phyloP scores from a whole-genome alignment of 208 protist species.

The Leishmania aethiopica region DNA sequence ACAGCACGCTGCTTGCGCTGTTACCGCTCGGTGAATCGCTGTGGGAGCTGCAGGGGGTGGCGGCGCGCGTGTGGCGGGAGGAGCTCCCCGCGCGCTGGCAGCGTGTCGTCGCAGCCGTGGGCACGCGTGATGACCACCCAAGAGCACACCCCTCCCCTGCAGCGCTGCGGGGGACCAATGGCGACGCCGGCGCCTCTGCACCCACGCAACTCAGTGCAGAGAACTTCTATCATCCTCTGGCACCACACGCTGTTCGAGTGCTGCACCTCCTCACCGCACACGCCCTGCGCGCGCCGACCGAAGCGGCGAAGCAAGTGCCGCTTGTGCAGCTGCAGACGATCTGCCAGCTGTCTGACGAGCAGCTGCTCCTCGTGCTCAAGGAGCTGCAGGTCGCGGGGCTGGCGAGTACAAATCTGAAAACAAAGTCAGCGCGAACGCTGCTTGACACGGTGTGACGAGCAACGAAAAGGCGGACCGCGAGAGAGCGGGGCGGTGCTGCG shows the following conservation, averaged over 20 bases:
- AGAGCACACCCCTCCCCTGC: background rate
- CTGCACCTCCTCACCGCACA: constrained; percentile 63
- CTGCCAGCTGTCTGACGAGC: constrained; percentile 67
- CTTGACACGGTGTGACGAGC: constrained; percentile 22
- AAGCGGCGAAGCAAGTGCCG: constrained; percentile 54
- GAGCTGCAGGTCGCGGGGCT: constrained; percentile 62
- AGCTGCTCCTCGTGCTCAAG: constrained; percentile 46
- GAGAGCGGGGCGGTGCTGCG: background rate
- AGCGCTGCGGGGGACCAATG: background rate
- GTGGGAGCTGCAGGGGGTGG: constrained; percentile 40
- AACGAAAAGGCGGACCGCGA: background rate
- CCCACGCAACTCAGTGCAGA: constrained; percentile 9
- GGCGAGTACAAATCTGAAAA: constrained; percentile 36
- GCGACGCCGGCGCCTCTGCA: background rate
- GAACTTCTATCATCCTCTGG: constrained; percentile 64
- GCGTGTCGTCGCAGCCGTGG: constrained; percentile 2
- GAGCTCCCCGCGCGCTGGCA: constrained; percentile 20
- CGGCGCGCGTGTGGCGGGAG: constrained; percentile 11
- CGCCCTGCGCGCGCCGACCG: constrained; percentile 30
- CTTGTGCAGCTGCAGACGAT: constrained; percentile 58
- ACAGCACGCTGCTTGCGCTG: constrained; percentile 39
- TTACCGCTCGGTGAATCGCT: constrained; percentile 52
- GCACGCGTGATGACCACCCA: background rate
- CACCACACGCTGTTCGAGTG: constrained; percentile 60
- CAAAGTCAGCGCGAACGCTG: constrained; percentile 43